Percentiles rank a stretch among this genome's conserved stretches.
Evolutionary conservation across 2,329 filamentous ascomycete genomes (phyloP).

Genomic region (Tolypocladium sp.): DNA sequence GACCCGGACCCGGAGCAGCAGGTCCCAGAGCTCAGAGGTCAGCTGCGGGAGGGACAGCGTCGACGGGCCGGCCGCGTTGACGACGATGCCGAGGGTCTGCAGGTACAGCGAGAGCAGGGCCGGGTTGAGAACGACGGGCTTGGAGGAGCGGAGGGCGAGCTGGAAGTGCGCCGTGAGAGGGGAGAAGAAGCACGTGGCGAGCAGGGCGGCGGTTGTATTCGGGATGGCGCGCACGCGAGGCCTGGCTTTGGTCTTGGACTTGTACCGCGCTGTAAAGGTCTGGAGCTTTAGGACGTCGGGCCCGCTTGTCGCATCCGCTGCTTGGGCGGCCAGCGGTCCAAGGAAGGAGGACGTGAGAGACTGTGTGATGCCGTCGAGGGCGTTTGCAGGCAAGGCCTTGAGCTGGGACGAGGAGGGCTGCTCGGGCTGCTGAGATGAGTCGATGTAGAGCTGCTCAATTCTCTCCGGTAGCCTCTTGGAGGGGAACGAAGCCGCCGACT

Average conservation of each 20-base stretch:
- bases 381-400: constrained; percentile 44
- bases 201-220: constrained; percentile 69
- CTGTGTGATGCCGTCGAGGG: constrained; percentile 59
- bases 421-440: constrained; percentile 15
- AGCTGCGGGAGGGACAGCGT: constrained; percentile 69
- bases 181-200: constrained; percentile 74
- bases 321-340: constrained; percentile 69
- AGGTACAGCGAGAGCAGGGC: constrained; percentile 71
- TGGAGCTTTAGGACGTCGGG: constrained; percentile 81
- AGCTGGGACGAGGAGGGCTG: constrained; percentile 24
- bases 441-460: constrained; percentile 62
- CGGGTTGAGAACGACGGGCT: constrained; percentile 59
- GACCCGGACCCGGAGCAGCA: constrained; percentile 64
- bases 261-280: constrained; percentile 64
- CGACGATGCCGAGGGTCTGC: constrained; percentile 73
- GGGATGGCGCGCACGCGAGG: constrained; percentile 48
- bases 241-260: constrained; percentile 20
- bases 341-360: constrained; percentile 65
- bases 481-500: constrained; percentile 53
- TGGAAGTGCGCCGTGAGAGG: constrained; percentile 77
- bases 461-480: constrained; percentile 69
- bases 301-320: constrained; percentile 70
- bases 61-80: constrained; percentile 76
- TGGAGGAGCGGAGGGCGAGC: constrained; percentile 44
- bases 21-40: constrained; percentile 73